Base-by-base conservation (phyloP, 352 stramenopile species). In the Pythium sp. region DNA sequence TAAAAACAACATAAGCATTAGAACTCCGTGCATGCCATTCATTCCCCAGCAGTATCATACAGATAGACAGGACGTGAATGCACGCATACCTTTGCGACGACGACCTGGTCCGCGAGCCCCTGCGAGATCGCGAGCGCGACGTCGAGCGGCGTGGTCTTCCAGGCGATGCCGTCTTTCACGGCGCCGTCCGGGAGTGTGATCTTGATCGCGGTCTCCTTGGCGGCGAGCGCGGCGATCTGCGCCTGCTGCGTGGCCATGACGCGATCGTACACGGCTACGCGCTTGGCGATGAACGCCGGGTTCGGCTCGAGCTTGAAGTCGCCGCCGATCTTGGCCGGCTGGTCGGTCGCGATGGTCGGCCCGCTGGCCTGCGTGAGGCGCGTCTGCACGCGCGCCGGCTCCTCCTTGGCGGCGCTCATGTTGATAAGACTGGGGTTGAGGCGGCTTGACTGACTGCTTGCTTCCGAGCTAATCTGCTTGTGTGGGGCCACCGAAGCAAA, bases 141-240 rank as follows among this genome's bases (percentile, higher is more conserved):
- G 77, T 99, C 96, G 73, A 98, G 92, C 9, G 98, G 98, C 63
- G 97, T 98, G 56, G 97, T 99, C 77, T 98, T 82, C 81, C 88
- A 99, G 20, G 91, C 92, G 11, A 91, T 64, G 41, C 96, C 97
- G 24, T 97, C 82, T 78, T 97, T 95, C 30, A 97, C 74, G 4
- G 80, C 97, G 47, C 98, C 98, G 79, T 99, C 98, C 0, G 98
- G 98, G 57, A 99, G 85, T 43, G 96, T 99, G 68, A 99, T 94
- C 49, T 80, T 89, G 73, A 99, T 99, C 58, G 89, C 75, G 55
- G 89, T 85, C 49, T 91, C 83, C 28, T 89, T 85, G 68, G 98
- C 98, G 9, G 75, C 77, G 58, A 91, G 71, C 41, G 90, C 76
- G 67, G 83, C 82, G 57, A 96, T 79, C 68, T 89, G 68, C 61